Evolutionary conservation across 2,329 filamentous ascomycete genomes (phyloP).

Genomic region (Colletotrichum filicis): DNA sequence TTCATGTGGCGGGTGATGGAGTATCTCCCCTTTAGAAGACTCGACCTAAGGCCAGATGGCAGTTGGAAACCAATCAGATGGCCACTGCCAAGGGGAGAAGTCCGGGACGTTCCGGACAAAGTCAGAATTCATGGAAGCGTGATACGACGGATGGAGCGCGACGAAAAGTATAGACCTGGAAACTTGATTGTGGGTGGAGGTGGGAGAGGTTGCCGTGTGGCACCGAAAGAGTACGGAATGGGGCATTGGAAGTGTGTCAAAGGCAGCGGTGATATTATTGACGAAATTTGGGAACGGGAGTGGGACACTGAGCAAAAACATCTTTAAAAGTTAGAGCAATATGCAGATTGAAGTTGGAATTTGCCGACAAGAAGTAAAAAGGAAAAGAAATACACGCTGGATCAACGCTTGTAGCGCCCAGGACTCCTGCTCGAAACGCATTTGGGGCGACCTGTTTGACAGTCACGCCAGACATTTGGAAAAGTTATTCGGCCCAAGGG

Average conservation of each 20-base stretch:
- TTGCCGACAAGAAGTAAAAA: too few relatives aligned
- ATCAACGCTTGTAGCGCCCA: too few relatives aligned
- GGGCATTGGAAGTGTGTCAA: constrained; percentile 77
- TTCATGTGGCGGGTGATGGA: constrained; percentile 83
- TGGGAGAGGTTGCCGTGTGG: constrained; percentile 73
- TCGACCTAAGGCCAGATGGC: constrained; percentile 79
- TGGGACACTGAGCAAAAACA: background rate
- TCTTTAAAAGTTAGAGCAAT: background rate
- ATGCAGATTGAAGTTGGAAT: too few relatives aligned
- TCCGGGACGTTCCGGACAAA: constrained; percentile 77
- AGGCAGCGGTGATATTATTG: constrained; percentile 74
- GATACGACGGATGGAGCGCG: constrained; percentile 74
- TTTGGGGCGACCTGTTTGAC: too few relatives aligned
- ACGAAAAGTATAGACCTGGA: constrained; percentile 76
- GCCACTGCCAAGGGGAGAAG: constrained; percentile 82
- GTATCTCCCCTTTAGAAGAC: constrained; percentile 81
- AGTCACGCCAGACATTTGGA: too few relatives aligned
- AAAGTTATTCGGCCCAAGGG: too few relatives aligned
- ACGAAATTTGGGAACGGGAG: constrained; percentile 71
- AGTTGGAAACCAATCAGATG: constrained; percentile 84
- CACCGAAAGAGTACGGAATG: constrained; percentile 71
- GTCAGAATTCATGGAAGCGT: constrained; percentile 80
- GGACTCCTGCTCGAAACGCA: too few relatives aligned
- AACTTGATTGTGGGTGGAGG: constrained; percentile 85
- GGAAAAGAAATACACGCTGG: too few relatives aligned